Evolutionary conservation across 352 stramenopile genomes (phyloP).

Genomic region (Blastocystis hominis): DNA sequence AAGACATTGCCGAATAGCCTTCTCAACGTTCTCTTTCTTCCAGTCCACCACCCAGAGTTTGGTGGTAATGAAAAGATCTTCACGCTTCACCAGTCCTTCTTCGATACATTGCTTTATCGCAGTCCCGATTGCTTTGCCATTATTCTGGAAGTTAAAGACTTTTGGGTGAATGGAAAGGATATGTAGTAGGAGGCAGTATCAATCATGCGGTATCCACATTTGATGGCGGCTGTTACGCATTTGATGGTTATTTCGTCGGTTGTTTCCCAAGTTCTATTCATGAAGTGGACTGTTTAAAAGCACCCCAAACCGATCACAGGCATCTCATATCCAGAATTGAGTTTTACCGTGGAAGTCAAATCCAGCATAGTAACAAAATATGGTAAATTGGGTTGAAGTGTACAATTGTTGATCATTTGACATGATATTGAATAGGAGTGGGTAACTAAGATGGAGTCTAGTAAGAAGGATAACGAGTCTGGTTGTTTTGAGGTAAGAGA

Average conservation of each 20-base stretch:
- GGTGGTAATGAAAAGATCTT: conserved; percentile 73
- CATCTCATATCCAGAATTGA: conserved; percentile 53
- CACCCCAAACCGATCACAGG: conserved; percentile 41
- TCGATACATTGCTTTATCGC: conserved; percentile 63
- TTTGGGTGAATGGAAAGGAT: neutral
- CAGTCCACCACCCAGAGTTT: conserved; percentile 72
- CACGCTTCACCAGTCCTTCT: conserved; percentile 67
- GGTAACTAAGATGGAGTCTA: no score
- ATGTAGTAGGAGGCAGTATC: conserved; percentile 52
- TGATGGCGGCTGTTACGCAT: neutral
- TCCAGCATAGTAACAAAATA: neutral
- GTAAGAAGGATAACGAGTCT: no score
- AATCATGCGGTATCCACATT: conserved; percentile 42
- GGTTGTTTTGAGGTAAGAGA: no score
- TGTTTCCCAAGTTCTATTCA: conserved; percentile 30
- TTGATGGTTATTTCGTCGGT: neutral
- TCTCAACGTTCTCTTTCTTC: conserved; percentile 66
- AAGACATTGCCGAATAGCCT: conserved; percentile 67
- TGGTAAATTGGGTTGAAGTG: no score
- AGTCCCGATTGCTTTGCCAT: conserved; percentile 67
- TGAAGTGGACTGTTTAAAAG: neutral
- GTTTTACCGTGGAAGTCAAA: neutral
- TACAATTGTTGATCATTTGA: no score
- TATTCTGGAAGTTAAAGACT: conserved; percentile 61
- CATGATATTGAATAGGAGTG: no score